A percentile compares a stretch with the other conserved stretches of the same genome.
phyloP scores from a whole-genome alignment of 331 rosid genomes.

The Saraca asoca region DNA sequence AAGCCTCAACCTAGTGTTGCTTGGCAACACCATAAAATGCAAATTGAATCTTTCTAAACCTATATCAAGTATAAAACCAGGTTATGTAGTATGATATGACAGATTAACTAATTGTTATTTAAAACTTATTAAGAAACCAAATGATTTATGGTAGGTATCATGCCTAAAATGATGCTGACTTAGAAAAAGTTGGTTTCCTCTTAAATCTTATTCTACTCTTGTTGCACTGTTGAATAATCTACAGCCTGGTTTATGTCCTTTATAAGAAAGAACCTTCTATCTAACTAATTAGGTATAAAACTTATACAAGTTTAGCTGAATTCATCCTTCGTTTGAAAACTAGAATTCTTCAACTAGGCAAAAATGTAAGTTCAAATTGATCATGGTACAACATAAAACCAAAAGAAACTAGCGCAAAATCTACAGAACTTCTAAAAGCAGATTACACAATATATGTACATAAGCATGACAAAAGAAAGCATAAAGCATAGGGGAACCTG shows the following conservation, averaged over 20 bases:
- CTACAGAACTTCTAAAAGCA: conserved; percentile 11
- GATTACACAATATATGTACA: not conserved
- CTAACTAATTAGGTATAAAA: conserved; percentile 4
- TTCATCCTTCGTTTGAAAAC: conserved; percentile 15
- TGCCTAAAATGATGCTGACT: too few species aligned
- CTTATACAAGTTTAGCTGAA: conserved; percentile 13
- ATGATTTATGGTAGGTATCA: too few species aligned
- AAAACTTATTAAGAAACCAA: too few species aligned
- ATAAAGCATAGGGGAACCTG: conserved; percentile 44
- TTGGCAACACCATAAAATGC: conserved; percentile 10
- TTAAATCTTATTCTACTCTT: not conserved
- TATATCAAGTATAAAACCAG: too few species aligned
- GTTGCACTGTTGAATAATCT: conserved; percentile 6
- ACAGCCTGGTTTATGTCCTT: conserved; percentile 4
- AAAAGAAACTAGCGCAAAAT: conserved; percentile 9
- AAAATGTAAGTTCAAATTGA: conserved; percentile 9
- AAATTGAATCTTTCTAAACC: not conserved
- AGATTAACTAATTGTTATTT: too few species aligned
- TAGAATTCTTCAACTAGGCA: not conserved
- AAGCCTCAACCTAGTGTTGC: not conserved
- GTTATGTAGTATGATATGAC: too few species aligned
- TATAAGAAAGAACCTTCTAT: conserved; percentile 12
- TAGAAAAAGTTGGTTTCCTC: too few species aligned
- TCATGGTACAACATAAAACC: not conserved
- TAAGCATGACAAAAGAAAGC: not conserved